phyloP scores from a whole-genome alignment of 2,329 filamentous ascomycete genomes.

The Beauveria sp. region DNA sequence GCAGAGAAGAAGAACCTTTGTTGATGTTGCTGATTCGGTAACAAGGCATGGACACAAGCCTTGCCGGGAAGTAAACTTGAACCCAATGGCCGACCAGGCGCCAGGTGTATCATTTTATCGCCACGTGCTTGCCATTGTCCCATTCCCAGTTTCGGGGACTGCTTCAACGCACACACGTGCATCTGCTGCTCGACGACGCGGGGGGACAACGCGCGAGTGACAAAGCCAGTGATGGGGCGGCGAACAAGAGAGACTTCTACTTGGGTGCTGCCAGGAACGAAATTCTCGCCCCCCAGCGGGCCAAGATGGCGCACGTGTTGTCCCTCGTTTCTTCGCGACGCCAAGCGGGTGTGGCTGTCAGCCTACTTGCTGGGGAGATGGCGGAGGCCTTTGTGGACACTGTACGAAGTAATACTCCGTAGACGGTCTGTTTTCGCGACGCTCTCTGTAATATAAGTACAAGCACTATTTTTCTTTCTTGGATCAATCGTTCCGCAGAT shows the following conservation, averaged over 20 bases:
- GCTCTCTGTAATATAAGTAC: not conserved
- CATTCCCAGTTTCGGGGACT: too few relatives aligned
- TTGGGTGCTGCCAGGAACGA: not conserved
- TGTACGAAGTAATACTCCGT: not conserved
- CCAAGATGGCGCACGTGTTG: not conserved
- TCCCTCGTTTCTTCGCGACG: not conserved
- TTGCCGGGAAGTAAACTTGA: not conserved
- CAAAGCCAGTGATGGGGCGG: too few relatives aligned
- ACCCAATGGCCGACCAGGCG: not conserved
- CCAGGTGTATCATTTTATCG: not conserved
- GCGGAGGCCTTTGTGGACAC: not conserved
- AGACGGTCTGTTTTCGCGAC: not conserved
- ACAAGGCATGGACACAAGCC: not conserved
- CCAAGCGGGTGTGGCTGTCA: constrained; percentile 3
- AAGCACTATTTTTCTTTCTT: too few relatives aligned
- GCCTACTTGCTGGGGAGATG: constrained; percentile 1
- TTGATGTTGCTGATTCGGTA: not conserved
- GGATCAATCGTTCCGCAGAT: not conserved
- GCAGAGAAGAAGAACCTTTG: too few relatives aligned
- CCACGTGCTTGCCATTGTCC: not conserved
- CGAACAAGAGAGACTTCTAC: not conserved
- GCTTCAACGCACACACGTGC: too few relatives aligned
- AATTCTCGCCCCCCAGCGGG: not conserved
- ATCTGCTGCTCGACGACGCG: too few relatives aligned
- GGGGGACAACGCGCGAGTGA: too few relatives aligned